These are phyloP conservation scores for Debaryomyces castellii DNA, from an alignment of 805 yeast species.

Conservation along the genomic window DNA sequence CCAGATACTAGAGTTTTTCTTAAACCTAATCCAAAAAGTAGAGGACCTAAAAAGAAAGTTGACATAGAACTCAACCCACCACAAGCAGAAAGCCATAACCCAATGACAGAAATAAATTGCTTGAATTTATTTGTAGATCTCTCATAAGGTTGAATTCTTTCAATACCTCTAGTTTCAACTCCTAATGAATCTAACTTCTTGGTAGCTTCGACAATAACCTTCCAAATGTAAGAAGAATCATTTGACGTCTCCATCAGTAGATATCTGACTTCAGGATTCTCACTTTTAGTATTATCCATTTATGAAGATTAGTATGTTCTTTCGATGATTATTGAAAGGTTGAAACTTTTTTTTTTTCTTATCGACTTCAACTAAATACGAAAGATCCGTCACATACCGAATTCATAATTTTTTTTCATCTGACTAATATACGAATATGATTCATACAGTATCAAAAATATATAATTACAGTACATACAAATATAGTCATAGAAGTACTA, in stretches of 20 bases:
- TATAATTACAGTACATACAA: too few species aligned
- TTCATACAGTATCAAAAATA: too few species aligned
- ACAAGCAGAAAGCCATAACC: conserved; percentile 82
- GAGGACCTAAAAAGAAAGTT: conserved; percentile 72
- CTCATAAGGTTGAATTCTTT: conserved; percentile 67
- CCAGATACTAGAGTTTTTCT: conserved; percentile 64
- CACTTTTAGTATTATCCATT: background rate
- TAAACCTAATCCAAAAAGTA: conserved; percentile 68
- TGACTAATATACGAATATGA: too few species aligned
- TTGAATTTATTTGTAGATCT: conserved; percentile 41
- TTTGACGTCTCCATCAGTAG: background rate
- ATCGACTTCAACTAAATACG: background rate
- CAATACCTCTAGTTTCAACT: conserved; percentile 79
- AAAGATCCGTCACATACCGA: background rate
- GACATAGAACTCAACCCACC: conserved; percentile 92
- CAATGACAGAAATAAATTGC: conserved; percentile 49
- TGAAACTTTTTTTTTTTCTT: background rate
- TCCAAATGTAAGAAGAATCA: conserved; percentile 4
- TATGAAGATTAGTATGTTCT: background rate
- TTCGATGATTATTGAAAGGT: background rate
- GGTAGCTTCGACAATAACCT: conserved; percentile 10
- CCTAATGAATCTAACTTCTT: conserved; percentile 48
- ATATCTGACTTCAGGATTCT: conserved; percentile 7
- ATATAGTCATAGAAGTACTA: too few species aligned
- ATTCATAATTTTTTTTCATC: background rate